Evolutionary conservation across 169 alveolate genomes (phyloP), one percentile per base, ranked within the genome.

Genomic region (Plasmodium gallinaceum): DNA sequence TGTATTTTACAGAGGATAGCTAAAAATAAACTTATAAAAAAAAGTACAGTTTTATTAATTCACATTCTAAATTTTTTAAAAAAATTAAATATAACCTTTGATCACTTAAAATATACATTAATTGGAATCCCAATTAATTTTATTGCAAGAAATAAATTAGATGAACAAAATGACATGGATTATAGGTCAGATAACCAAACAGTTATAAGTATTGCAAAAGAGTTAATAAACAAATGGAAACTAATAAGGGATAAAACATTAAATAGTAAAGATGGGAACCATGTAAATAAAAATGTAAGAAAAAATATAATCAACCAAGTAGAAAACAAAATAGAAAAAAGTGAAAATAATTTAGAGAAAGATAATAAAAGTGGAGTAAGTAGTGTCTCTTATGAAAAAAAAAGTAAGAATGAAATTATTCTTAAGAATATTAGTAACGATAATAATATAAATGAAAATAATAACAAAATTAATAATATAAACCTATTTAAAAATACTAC

Each of bases 101-200:
- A 66, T 54, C 86, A 68, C 69, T 70, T 83, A 57, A 83, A 45
- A 60, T 12, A n/a, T 39, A 83, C 91, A 39, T 42, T 83, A 46
- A 83, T 83, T 7, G 91, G 91, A 5, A 24, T 83, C 14, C 83
- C 91, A 18, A 83, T 83, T 12, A 83, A 83, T 57, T 58, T 83
- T 43, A 83, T 83, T 26, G 45, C 91, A 12, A 83, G 73, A 60
- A 83, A 83, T 69, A 83, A 69, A 48, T 20, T 43, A 58, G 91
- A 83, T 42, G 65, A 58, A 12, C 57, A 54, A 62, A 69, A 83
- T 43, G 61, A 16, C 18, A 14, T 83, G 12, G 69, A 83, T 62
- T 83, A 69, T n/a, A 43, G 26, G 0, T 68, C 91, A 2, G 86
- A 83, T 18, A 68, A 83, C 48, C 54, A 42, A 14, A 26, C 51